These are phyloP conservation scores for Raffaelea arxii DNA, from an alignment of 2,329 filamentous ascomycete genomes.

Conservation along the genomic window DNA sequence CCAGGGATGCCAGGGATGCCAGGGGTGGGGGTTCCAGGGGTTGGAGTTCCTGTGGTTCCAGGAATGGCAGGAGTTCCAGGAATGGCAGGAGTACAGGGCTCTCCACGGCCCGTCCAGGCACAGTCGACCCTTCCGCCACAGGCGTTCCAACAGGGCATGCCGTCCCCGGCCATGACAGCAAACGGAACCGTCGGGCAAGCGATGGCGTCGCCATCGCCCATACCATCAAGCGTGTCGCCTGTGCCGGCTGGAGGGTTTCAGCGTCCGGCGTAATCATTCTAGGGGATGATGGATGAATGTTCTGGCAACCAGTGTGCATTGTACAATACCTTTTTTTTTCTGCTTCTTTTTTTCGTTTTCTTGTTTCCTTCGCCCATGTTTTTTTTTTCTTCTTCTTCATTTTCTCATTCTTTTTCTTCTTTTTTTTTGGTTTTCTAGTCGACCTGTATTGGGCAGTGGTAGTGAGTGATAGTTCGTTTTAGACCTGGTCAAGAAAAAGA, in stretches of 20 bases:
- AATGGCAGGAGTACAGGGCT: too few species aligned
- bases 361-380: not conserved
- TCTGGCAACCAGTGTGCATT: not conserved
- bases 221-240: constrained; percentile 13
- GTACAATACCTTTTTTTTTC: not conserved
- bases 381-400: not conserved
- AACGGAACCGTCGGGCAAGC: constrained; percentile 13
- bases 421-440: too few species aligned
- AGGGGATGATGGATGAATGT: not conserved
- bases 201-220: constrained; percentile 13
- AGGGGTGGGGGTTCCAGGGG: constrained; percentile 21
- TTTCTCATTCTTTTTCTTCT: not conserved
- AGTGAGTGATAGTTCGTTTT: too few species aligned
- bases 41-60: too few species aligned
- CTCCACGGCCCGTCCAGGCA: too few species aligned
- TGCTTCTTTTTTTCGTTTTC: not conserved
- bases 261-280: constrained; percentile 4
- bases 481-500: too few species aligned
- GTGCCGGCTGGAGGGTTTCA: constrained; percentile 8
- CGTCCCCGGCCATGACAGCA: constrained; percentile 7
- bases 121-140: constrained; percentile 2
- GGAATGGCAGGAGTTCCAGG: not conserved
- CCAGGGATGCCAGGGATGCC: not conserved
- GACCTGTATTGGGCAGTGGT: too few species aligned
- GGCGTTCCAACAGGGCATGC: constrained; percentile 5